Evolutionary conservation across 768 basidiomycete genomes (phyloP), one percentile per base, ranked within the genome.

Genomic region (Amyloporia xantha): DNA sequence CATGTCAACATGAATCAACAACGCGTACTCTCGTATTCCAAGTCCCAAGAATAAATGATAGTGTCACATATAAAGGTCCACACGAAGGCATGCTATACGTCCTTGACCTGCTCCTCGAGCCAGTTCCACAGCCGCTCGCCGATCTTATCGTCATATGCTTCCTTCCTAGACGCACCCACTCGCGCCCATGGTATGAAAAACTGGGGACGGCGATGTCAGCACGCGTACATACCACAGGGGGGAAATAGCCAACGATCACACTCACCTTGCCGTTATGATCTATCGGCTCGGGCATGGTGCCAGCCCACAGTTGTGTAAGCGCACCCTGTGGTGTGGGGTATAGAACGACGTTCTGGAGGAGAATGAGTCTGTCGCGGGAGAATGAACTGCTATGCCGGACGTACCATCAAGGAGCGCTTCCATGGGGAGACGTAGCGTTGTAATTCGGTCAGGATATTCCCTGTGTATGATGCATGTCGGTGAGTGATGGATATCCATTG

Each of bases 241-340:
- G n/a, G n/a, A n/a, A n/a, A n/a, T n/a, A n/a, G n/a, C n/a, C n/a
- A n/a, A n/a, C n/a, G n/a, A n/a, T n/a, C n/a, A n/a, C n/a, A n/a
- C 57, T 24, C 44, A 57, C 75, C 59, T 73, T 63, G 7, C 77
- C 77, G 49, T 72, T 71, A 3, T 67, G 54, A 13, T 57, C 59
- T 2, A 48, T 59, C 2, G 61, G 66, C 40, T 74, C 68, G 1
- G 71, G 65, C 46, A 71, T 51, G 15, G 70, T 71, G 0, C 58
- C 65, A 10, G 61, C 66, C 50, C 54, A 66, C 17, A 65, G 52
- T 35, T 56, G 60, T 4, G 63, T 63, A 23, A 62, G 47, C 11
- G 61, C 62, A 6, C 65, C 62, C 26, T 51, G 47, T 2, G 63
- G 48, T 9, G 59, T 46, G 4, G 69, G 67, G 50, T 67, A 57